Evolutionary conservation across 139 green algal genomes (phyloP).

Genomic region (Yamagishiella unicocca): DNA sequence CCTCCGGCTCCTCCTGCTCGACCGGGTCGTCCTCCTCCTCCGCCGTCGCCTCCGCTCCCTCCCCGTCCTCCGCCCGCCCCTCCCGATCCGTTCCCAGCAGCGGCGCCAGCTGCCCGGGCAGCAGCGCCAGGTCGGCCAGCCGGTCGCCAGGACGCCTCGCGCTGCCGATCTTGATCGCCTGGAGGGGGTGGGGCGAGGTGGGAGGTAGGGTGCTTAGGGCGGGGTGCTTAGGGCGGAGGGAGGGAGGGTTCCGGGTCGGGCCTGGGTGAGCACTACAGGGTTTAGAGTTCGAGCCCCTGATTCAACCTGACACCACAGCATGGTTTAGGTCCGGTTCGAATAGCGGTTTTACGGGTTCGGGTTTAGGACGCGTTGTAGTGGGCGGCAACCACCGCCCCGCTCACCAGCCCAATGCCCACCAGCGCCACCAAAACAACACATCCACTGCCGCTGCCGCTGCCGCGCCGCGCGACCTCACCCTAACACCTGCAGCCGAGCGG

Average conservation of each 20-base stretch:
- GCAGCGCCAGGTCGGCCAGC: conserved; percentile 70
- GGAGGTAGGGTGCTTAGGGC: too few relatives aligned
- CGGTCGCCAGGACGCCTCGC: background rate
- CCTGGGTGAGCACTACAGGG: background rate
- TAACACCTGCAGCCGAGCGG: background rate
- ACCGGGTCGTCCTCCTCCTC: background rate
- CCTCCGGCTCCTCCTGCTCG: background rate
- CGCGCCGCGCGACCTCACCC: too few relatives aligned
- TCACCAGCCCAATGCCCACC: too few relatives aligned
- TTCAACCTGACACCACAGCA: too few relatives aligned
- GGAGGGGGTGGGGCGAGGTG: background rate
- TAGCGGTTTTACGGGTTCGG: background rate
- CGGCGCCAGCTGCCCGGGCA: conserved; percentile 52
- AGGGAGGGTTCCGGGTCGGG: background rate
- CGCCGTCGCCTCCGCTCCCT: background rate
- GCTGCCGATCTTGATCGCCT: conserved; percentile 63
- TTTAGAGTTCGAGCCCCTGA: too few relatives aligned
- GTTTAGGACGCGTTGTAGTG: background rate
- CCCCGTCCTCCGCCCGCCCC: background rate
- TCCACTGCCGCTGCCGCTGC: background rate
- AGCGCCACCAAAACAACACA: background rate
- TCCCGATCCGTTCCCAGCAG: conserved; percentile 8
- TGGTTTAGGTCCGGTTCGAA: too few relatives aligned
- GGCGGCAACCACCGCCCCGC: too few relatives aligned
- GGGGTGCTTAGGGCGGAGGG: too few relatives aligned